Evolutionary conservation across 2,329 filamentous ascomycete genomes (phyloP).

Genomic region (Hymenoscyphus infarciens): DNA sequence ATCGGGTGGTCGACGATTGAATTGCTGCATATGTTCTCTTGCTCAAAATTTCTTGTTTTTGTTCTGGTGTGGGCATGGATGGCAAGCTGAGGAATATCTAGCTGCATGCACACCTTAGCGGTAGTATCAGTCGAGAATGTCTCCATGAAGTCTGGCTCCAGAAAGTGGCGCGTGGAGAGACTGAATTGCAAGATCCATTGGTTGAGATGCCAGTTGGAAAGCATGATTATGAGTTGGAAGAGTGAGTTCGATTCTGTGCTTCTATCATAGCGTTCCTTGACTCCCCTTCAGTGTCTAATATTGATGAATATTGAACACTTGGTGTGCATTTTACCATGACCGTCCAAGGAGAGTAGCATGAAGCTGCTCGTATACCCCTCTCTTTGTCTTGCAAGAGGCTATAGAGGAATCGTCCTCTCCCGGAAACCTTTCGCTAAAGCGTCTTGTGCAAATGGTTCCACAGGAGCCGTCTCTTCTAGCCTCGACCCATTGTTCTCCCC

Average conservation of each 20-base stretch:
- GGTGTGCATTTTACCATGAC: background rate
- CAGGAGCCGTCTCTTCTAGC: background rate
- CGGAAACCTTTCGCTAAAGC: too few relatives aligned
- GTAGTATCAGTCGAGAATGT: constrained; percentile 69
- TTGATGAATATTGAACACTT: background rate
- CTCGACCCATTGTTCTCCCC: background rate
- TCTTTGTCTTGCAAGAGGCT: background rate
- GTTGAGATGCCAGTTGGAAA: constrained; percentile 66
- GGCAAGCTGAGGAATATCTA: constrained; percentile 36
- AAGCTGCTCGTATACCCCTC: background rate
- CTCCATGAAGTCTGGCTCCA: constrained; percentile 70
- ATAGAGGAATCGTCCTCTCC: too few relatives aligned
- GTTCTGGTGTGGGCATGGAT: background rate
- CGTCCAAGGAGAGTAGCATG: background rate
- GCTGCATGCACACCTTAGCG: constrained; percentile 78
- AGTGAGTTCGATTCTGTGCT: constrained; percentile 45
- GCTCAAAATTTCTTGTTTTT: background rate
- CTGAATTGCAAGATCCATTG: constrained; percentile 63
- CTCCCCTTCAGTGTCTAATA: constrained; percentile 3
- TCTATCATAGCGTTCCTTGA: background rate
- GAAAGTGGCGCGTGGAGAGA: constrained; percentile 50
- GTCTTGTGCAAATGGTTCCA: background rate
- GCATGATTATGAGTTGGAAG: constrained; percentile 65
- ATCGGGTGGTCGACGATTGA: background rate
- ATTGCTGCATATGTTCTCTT: background rate